Base-by-base conservation (phyloP, 164 flowering plant genomes). In the Brasenia schreberi region DNA sequence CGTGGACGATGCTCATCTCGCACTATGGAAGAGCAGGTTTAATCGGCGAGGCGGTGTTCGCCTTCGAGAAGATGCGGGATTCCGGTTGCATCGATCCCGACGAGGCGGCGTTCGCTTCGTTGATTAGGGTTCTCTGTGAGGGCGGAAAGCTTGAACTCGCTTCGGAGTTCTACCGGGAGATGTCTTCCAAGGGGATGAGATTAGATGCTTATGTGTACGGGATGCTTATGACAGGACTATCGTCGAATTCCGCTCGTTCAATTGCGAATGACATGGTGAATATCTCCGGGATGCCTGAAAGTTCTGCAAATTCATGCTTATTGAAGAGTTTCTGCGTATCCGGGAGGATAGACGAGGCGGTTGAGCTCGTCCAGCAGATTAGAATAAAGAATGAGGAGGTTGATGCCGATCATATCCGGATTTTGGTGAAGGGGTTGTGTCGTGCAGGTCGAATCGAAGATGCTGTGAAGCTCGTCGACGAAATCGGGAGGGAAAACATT, bases 1-100 rank as follows among this genome's bases (percentile, higher is more conserved):
- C 97, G 4, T 87, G 97, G 98, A 88, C 88, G 3, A 82, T 87
- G 73, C 80, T 90, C 12, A 74, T 87, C 18, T 68, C 80, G 5
- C 74, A 70, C 11, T 87, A 83, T 71, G 93, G 89, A 62, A 87
- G 82, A 72, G 84, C 78, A 6, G 87, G 84, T 68, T 7, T 75
- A 71, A 65, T 79, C 64, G 84, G 90, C 4, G 80, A 82, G 71
- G 87, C 85, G 4, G 72, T 92, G 79, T 17, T 68, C 64, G 52
- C 73, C n/a, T 85, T 84, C 69, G 88, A 86, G 63, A 76, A 78
- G 66, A 87, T 88, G 90, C 80, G 72, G 78, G 78, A 73, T 73
- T 77, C 73, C 18, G 86, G 88, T 53, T 0, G 27, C 53, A 65
- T 66, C 53, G 79, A 85, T 63, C 89, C 92, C 16, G 97, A 88